These are phyloP conservation scores for Paecilomyces formosus DNA, from an alignment of 2,329 filamentous ascomycete species.

Conservation along the genomic window DNA sequence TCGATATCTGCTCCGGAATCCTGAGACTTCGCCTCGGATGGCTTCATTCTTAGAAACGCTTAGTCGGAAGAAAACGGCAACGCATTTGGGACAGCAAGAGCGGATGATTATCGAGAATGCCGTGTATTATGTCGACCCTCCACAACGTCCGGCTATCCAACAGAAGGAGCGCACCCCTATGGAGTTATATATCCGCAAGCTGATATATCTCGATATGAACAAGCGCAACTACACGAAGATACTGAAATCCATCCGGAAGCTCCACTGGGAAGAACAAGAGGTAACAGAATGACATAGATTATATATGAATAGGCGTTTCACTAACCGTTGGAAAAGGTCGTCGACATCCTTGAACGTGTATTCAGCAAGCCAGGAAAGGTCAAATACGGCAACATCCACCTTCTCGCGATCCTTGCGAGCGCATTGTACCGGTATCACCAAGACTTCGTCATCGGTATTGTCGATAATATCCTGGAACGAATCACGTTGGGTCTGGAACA, in stretches of 20 bases:
- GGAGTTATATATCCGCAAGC: slow-evolving; percentile 84
- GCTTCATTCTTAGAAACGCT: slow-evolving; percentile 86
- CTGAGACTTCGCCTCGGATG: slow-evolving; percentile 91
- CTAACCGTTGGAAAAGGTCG: slow-evolving; percentile 46
- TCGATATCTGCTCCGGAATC: slow-evolving; percentile 83
- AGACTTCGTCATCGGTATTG: slow-evolving; percentile 80
- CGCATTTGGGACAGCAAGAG: slow-evolving; percentile 91
- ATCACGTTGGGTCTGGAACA: slow-evolving; percentile 83
- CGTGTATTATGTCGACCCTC: slow-evolving; percentile 95
- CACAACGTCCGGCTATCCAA: slow-evolving; percentile 84
- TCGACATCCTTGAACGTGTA: slow-evolving; percentile 73
- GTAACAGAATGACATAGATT: slow-evolving; percentile 32
- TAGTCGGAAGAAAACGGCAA: slow-evolving; percentile 89
- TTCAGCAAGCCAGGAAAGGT: slow-evolving; percentile 96
- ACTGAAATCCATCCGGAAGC: slow-evolving; percentile 84
- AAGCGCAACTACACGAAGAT: slow-evolving; percentile 92
- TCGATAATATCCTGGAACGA: slow-evolving; percentile 85
- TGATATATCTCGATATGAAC: slow-evolving; percentile 88
- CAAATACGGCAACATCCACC: slow-evolving; percentile 93
- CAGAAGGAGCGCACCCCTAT: slow-evolving; percentile 94
- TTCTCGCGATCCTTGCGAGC: slow-evolving; percentile 81
- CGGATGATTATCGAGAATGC: slow-evolving; percentile 98
- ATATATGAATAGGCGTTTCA: not conserved
- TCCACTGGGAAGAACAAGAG: slow-evolving; percentile 95
- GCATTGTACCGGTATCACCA: slow-evolving; percentile 88